Conservation (phyloP, 441 rosid genomes). For the Capsella rubella region DNA sequence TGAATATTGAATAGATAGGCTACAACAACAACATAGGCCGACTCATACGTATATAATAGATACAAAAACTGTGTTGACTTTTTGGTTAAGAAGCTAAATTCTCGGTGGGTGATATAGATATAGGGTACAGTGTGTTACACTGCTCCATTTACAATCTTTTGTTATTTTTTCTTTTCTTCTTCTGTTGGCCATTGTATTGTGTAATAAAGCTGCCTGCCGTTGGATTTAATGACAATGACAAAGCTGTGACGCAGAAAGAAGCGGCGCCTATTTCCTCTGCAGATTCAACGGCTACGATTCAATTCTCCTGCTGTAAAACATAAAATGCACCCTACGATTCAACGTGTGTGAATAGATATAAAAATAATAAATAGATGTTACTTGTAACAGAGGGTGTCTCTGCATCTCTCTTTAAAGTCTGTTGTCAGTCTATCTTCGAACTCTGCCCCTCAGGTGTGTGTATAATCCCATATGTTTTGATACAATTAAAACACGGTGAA, state of each 20-base stretch:
- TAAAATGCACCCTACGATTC: background rate
- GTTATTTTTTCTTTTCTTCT: background rate
- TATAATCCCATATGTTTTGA: constrained; percentile 6
- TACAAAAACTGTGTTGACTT: constrained; percentile 42
- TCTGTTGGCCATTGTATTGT: background rate
- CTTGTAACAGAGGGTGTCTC: constrained; percentile 49
- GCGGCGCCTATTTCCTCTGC: constrained; percentile 53
- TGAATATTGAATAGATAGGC: constrained; percentile 31
- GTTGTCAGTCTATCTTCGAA: constrained; percentile 43
- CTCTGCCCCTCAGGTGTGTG: constrained; percentile 46
- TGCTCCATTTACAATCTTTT: background rate
- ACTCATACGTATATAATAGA: background rate
- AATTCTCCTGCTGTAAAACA: background rate
- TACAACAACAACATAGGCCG: background rate
- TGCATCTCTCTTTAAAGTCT: constrained; percentile 45
- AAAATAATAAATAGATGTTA: constrained; percentile 28
- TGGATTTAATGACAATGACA: constrained; percentile 54
- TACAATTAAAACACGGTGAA: no score
- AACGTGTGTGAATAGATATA: background rate
- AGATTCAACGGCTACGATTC: constrained; percentile 51
- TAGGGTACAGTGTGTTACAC: constrained; percentile 26
- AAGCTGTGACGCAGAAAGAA: constrained; percentile 49
- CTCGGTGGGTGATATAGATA: constrained; percentile 27
- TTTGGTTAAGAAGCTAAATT: constrained; percentile 29
- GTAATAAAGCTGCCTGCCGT: constrained; percentile 50